Evolutionary conservation across 768 basidiomycete genomes (phyloP), one percentile per base, ranked within the genome.

Genomic region (Omphalotus guepiniiformis): DNA sequence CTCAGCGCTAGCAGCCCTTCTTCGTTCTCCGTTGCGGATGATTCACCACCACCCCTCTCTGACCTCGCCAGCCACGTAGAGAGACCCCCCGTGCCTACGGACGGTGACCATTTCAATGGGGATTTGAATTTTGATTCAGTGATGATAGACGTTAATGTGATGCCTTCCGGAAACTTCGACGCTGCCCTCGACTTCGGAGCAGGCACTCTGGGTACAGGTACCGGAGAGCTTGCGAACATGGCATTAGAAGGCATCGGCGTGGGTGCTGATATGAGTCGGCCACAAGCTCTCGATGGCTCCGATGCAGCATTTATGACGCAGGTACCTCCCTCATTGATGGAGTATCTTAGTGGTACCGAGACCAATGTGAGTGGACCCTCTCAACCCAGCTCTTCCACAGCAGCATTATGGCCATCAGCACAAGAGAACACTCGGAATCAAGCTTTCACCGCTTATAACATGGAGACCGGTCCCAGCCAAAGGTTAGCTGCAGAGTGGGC

Each of bases 331-430:
- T 48, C 52, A 12, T 50, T 68, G 29, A 59, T 68, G 23, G 63
- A 59, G 28, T 66, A 69, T 43, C 49, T 70, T 27, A 64, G 61
- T 21, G 43, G 39, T n/a, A 51, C 52, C 11, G 42, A 48, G 37
- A 39, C 42, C 26, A 54, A 32, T 25, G 42, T 35, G 36, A 28
- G 21, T 16, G 41, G 22, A 18, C 41, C 39, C 36, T 30, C 11
- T 30, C 11, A 39, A 43, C 13, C 49, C 40, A 16, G 21, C n/a
- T n/a, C n/a, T n/a, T n/a, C n/a, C n/a, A n/a, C n/a, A n/a, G n/a
- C n/a, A n/a, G n/a, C n/a, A n/a, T n/a, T n/a, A n/a, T n/a, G n/a
- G n/a, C n/a, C n/a, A n/a, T n/a, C n/a, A n/a, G n/a, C n/a, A n/a
- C n/a, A n/a, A n/a, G n/a, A n/a, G n/a, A n/a, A n/a, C n/a, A n/a